A percentile compares a stretch with the other conserved stretches of the same genome.
Conservation (phyloP, 768 basidiomycete species). For the Crepidotus variabilis region DNA sequence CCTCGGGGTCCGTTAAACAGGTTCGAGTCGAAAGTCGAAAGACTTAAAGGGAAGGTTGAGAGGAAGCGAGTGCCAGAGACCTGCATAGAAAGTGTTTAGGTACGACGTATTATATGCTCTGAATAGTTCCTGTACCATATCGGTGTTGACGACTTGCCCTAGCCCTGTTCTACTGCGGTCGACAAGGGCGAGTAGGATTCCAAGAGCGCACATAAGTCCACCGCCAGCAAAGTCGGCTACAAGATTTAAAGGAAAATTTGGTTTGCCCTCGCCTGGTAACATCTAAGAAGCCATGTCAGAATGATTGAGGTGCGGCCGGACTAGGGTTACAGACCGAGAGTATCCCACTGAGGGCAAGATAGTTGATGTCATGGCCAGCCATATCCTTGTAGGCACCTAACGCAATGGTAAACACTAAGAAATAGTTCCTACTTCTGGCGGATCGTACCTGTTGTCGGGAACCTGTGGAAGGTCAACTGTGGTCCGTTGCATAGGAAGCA, state of each 20-base stretch:
- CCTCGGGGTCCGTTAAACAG: constrained; percentile 46
- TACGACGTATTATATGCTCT: background rate
- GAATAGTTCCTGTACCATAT: constrained; percentile 55
- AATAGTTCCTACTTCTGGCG: background rate
- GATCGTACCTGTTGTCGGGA: constrained; percentile 51
- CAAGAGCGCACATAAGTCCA: constrained; percentile 65
- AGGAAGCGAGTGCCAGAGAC: constrained; percentile 78
- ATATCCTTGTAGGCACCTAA: constrained; percentile 68
- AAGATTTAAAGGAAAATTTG: constrained; percentile 69
- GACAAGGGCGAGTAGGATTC: constrained; percentile 71
- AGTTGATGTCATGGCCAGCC: constrained; percentile 90
- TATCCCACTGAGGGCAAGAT: constrained; percentile 74
- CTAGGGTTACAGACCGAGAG: constrained; percentile 45
- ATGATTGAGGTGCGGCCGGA: background rate
- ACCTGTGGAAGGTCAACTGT: constrained; percentile 31
- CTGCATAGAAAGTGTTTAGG: constrained; percentile 30
- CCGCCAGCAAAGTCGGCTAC: constrained; percentile 85
- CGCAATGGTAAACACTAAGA: background rate
- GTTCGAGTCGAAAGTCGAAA: constrained; percentile 30
- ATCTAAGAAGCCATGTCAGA: constrained; percentile 36
- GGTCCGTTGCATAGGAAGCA: background rate
- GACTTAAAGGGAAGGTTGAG: constrained; percentile 66
- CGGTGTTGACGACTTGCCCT: constrained; percentile 70
- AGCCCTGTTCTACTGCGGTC: constrained; percentile 61
- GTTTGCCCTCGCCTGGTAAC: constrained; percentile 67